Base-by-base conservation (phyloP, 139 green algal genomes). In the Spirogloea muscicola region DNA sequence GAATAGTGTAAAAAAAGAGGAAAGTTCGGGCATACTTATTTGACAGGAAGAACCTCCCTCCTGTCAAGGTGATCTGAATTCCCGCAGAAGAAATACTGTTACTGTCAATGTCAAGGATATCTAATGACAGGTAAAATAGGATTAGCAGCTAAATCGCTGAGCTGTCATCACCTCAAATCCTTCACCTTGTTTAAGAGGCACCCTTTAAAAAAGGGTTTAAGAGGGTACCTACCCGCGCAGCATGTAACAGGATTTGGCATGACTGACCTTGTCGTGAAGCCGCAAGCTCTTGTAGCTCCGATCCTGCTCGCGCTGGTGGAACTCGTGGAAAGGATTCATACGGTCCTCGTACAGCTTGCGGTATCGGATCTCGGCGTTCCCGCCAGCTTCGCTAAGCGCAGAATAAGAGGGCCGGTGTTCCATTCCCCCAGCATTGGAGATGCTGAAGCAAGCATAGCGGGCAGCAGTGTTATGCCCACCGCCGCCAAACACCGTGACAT, bases 241-340 rank as follows among this genome's bases (percentile, higher is more conserved):
- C n/a, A n/a, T n/a, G n/a, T n/a, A n/a, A n/a, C n/a, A n/a, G n/a
- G n/a, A n/a, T n/a, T n/a, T n/a, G n/a, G n/a, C n/a, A n/a, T n/a
- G n/a, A n/a, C n/a, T n/a, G 27, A 66, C 65, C 65, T 74, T 74
- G 41, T 74, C 65, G 38, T 74, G 75, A 16, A 82, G 58, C 18
- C 68, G 41, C 69, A 82, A 29, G 1, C 72, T 52, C 0, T 51
- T 57, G 58, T 80, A 80, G 36, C 69, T 63, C 69, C 65, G 29
- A 37, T 84, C 74, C 33, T 51, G 37, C 77, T 74, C 74, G 59
- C 63, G 64, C 39, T 87, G 77, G 61, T 89, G 85, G 66, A 94
- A 94, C 75, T 91, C 89, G 37, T 77, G 87, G 82, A 97, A 96
- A 4, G 92, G 92, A 82, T 97, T 93, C 27, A 96, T 85, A 5